Evolutionary conservation across 176 grass and related monocot species (phyloP).

Genomic region (Oryza punctata): DNA sequence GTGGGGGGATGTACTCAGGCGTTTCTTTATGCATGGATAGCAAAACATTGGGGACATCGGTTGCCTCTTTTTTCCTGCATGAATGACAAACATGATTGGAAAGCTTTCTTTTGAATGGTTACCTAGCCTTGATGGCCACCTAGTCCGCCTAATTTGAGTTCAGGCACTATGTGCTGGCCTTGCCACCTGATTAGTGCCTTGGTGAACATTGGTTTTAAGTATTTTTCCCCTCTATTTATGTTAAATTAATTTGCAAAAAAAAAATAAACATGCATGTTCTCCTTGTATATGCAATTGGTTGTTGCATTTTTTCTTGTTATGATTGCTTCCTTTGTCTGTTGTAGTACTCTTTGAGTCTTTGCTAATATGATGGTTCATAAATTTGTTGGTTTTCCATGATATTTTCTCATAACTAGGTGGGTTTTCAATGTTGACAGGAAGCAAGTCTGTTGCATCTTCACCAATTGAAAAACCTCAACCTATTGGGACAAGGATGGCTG

Average conservation of each 20-base stretch:
- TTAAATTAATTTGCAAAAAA: slow-evolving; percentile 13
- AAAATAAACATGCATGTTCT: not conserved
- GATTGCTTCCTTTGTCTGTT: not conserved
- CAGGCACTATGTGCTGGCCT: not conserved
- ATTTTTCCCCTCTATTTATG: slow-evolving; percentile 7
- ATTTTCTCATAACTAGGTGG: slow-evolving; percentile 40
- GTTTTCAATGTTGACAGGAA: slow-evolving; percentile 54
- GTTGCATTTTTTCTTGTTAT: not conserved
- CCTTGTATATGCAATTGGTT: slow-evolving; percentile 3
- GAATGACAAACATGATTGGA: slow-evolving; percentile 7
- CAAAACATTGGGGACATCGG: not conserved
- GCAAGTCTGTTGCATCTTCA: slow-evolving; percentile 69
- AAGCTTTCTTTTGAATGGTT: not conserved
- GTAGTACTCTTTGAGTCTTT: not conserved
- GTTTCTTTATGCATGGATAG: not conserved
- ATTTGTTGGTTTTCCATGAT: slow-evolving; percentile 16
- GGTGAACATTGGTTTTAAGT: not conserved
- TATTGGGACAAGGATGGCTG: slow-evolving; percentile 49
- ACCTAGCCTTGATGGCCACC: not conserved
- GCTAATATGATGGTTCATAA: slow-evolving; percentile 16
- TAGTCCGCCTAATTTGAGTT: not conserved
- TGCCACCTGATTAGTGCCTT: not conserved
- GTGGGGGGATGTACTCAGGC: not conserved
- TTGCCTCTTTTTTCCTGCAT: not conserved
- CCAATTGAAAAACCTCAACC: slow-evolving; percentile 63